Evolutionary conservation across 257 asterid species (phyloP).

Genomic region (Petunia secreta): DNA sequence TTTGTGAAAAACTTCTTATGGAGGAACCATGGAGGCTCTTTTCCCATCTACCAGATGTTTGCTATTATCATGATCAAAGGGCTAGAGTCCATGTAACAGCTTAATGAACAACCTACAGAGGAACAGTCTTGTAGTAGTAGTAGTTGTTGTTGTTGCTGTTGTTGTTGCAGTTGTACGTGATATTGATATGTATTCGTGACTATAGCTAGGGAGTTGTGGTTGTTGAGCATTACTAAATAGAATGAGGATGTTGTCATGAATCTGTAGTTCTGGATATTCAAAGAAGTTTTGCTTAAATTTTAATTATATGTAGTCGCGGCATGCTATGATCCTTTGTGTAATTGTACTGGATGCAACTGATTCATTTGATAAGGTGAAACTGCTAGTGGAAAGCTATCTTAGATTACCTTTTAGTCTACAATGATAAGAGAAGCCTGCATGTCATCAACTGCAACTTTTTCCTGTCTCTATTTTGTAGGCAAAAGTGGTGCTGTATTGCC

Average conservation of each 20-base stretch:
- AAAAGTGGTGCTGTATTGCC: no score
- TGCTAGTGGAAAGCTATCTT: no score
- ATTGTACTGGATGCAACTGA: no score
- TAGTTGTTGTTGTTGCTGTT: no score
- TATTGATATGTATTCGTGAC: slow-evolving; percentile 17
- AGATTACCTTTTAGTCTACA: background rate
- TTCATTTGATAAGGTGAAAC: no score
- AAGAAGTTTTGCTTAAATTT: slow-evolving; percentile 6
- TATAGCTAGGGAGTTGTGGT: slow-evolving; percentile 1
- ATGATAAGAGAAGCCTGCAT: background rate
- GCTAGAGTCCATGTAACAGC: slow-evolving; percentile 40
- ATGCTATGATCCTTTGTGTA: no score
- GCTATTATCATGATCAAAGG: slow-evolving; percentile 28
- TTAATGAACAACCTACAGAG: slow-evolving; percentile 56
- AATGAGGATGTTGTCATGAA: slow-evolving; percentile 20
- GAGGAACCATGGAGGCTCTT: slow-evolving; percentile 24
- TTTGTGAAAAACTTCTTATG: slow-evolving; percentile 22
- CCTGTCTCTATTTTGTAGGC: background rate
- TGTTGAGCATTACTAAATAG: slow-evolving; percentile 7
- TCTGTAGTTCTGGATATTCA: slow-evolving; percentile 1
- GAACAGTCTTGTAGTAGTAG: slow-evolving; percentile 51
- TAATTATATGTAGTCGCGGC: no score
- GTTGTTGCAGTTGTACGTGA: background rate
- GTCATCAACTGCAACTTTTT: background rate
- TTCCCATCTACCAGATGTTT: slow-evolving; percentile 33